Base-by-base conservation (phyloP, 257 asterid genomes). In the Linderniella brevidens region DNA sequence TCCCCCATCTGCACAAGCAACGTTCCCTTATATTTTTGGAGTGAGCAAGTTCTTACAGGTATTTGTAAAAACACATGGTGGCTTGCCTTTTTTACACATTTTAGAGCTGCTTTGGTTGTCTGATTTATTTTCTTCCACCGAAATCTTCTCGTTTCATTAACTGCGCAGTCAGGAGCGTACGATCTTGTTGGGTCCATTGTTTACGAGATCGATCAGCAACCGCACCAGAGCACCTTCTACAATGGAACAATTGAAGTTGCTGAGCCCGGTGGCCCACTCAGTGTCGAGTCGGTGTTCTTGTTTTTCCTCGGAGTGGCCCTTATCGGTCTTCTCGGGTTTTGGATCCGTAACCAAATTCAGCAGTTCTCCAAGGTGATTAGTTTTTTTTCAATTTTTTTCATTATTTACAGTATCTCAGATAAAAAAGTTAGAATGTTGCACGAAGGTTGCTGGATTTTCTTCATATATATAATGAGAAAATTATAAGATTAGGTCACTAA, bases 11-110 rank as follows among this genome's bases (percentile, higher is more conserved):
- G 71, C 80, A 48, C 99, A 90, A 71, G 94, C 99, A 49, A 57
- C 96, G 15, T 86, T 79, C 68, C 94, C 93, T 9, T 90, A 90
- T 61, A 55, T 77, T 52, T 90, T 77, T 60, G 86, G 70, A 35
- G 78, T 90, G 49, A 90, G 93, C 94, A 90, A 90, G 80, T 90
- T 90, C 72, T 73, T 90, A 60, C 99, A 90, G 88, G 99, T 85
- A 66, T 64, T 54, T 18, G 55, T 38, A 35, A 39, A 13, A 25
- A 39, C 38, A 37, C 18, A 52, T 40, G 37, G 35, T 16, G 17
- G 52, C 54, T 20, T 18, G n/a, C 32, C 41, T 6, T 25, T 2
- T 45, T 45, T 38, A 20, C 46, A 55, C n/a, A n/a, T n/a, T 59
- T 60, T 56, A 17, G 11, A 43, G 38, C 58, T 50, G 52, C 48